Evolutionary conservation across 805 yeast species (phyloP).

Genomic region (Kuraishia molischiana): DNA sequence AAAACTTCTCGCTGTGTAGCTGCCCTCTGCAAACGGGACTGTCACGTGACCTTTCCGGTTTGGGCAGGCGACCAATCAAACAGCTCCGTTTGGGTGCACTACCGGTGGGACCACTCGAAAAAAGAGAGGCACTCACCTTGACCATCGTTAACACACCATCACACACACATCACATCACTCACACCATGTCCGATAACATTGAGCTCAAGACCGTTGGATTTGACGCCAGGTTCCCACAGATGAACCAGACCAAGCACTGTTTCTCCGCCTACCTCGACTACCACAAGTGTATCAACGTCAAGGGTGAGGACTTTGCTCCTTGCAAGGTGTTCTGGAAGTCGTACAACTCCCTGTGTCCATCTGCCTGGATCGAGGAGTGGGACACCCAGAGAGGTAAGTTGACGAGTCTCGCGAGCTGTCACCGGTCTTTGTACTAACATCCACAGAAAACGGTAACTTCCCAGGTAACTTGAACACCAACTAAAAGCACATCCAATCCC

Average conservation of each 20-base stretch:
- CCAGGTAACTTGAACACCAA: conserved; percentile 27
- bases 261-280: conserved; percentile 97
- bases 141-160: too few relatives aligned
- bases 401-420: background rate
- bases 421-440: background rate
- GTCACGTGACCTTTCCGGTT: too few relatives aligned
- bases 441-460: conserved; percentile 20
- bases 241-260: conserved; percentile 97
- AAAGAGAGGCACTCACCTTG: too few relatives aligned
- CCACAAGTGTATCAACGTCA: conserved; percentile 92
- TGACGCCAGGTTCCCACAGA: conserved; percentile 94
- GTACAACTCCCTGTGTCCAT: conserved; percentile 78
- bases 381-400: conserved; percentile 61
- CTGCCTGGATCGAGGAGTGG: conserved; percentile 81
- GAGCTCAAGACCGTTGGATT: conserved; percentile 60
- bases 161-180: background rate
- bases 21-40: too few relatives aligned
- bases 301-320: conserved; percentile 98
- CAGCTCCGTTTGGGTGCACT: too few relatives aligned
- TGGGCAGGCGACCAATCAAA: too few relatives aligned
- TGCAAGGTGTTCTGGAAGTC: conserved; percentile 92
- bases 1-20: too few relatives aligned
- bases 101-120: too few relatives aligned
- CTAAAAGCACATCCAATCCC: too few relatives aligned
- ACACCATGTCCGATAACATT: conserved; percentile 24